Percentiles rank a stretch among this genome's conserved stretches.
These are phyloP conservation scores for Podaxis sp. DNA, from an alignment of 768 basidiomycete genomes.

Conservation along the genomic window DNA sequence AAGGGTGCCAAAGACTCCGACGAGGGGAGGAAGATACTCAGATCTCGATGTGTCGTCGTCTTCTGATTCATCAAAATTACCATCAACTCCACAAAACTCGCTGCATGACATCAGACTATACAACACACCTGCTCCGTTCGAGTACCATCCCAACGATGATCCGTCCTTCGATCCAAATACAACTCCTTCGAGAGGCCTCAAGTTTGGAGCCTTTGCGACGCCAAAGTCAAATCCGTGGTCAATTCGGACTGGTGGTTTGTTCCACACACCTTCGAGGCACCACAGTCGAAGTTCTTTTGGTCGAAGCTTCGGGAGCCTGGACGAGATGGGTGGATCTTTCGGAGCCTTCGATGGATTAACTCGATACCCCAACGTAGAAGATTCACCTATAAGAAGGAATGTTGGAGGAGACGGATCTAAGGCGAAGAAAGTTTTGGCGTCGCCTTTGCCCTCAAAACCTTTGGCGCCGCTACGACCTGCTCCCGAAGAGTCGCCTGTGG, in stretches of 20 bases:
- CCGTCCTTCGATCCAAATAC: conserved; percentile 75
- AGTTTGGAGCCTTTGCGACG: conserved; percentile 59
- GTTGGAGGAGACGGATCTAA: neutral
- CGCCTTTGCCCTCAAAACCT: neutral
- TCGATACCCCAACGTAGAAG: conserved; percentile 7
- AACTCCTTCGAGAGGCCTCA: conserved; percentile 78
- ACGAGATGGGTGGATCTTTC: conserved; percentile 26
- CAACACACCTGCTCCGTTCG: conserved; percentile 37
- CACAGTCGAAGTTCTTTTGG: conserved; percentile 30
- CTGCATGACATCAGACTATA: conserved; percentile 38
- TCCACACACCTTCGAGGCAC: conserved; percentile 52
- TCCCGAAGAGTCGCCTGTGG: conserved; percentile 17
- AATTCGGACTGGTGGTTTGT: conserved; percentile 39
- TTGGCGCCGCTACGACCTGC: neutral
- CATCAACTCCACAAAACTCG: conserved; percentile 51
- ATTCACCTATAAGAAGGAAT: conserved; percentile 8
- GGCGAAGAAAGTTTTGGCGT: neutral
- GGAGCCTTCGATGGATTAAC: conserved; percentile 10
- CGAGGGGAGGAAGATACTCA: conserved; percentile 32
- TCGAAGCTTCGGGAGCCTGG: conserved; percentile 29
- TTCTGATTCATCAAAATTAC: conserved; percentile 49
- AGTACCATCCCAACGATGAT: conserved; percentile 39
- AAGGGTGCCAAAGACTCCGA: conserved; percentile 51
- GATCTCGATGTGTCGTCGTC: conserved; percentile 41
- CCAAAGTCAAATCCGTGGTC: conserved; percentile 58